Evolutionary conservation across 352 stramenopile genomes (phyloP).

Genomic region (Globisporangium okanoganense): DNA sequence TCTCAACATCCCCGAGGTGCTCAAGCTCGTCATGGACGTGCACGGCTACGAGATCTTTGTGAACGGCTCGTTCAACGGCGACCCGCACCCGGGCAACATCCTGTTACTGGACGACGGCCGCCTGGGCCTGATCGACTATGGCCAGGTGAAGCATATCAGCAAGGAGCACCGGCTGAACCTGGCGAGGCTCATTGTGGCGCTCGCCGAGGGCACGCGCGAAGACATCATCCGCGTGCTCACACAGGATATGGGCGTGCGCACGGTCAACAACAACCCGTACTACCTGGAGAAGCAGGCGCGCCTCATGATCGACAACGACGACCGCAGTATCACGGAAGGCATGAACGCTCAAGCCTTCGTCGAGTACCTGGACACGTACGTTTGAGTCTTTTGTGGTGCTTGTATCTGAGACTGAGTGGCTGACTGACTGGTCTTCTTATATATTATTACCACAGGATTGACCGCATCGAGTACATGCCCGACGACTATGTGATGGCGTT

Average conservation of each 20-base stretch:
- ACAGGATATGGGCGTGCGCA: constrained; percentile 72
- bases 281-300: constrained; percentile 81
- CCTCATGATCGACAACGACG: constrained; percentile 87
- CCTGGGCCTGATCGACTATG: constrained; percentile 91
- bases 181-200: constrained; percentile 80
- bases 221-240: constrained; percentile 77
- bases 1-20: constrained; percentile 77
- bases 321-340: constrained; percentile 71
- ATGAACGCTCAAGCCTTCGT: constrained; percentile 86
- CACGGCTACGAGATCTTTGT: constrained; percentile 93
- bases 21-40: constrained; percentile 87
- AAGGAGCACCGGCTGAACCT: constrained; percentile 62
- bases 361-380: constrained; percentile 79
- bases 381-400: constrained; percentile 1
- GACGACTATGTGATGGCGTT: constrained; percentile 89
- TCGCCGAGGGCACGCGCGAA: constrained; percentile 65
- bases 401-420: background rate
- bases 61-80: constrained; percentile 90
- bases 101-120: constrained; percentile 87
- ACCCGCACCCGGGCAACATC: constrained; percentile 91
- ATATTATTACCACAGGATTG: constrained; percentile 37
- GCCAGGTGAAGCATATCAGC: constrained; percentile 87
- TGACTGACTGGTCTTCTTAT: constrained; percentile 6
- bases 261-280: constrained; percentile 75
- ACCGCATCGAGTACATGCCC: constrained; percentile 75